Evolutionary conservation across 306 rosid genomes (phyloP).

Genomic region (Mimosa pudica): DNA sequence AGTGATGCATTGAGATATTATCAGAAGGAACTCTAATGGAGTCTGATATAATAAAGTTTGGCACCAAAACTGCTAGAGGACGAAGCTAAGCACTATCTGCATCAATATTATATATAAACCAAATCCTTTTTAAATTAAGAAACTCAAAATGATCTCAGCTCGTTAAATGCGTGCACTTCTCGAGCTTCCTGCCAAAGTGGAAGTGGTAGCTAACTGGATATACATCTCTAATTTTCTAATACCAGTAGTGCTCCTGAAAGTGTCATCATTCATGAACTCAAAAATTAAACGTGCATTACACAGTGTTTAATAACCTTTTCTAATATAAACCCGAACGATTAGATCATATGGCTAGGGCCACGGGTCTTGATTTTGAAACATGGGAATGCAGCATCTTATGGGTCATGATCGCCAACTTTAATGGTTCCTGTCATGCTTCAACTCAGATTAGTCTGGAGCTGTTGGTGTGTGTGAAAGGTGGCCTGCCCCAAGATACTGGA

Average conservation of each 20-base stretch:
- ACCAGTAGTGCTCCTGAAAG: slow-evolving; percentile 9
- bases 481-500: too few relatives aligned
- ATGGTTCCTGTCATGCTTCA: too few relatives aligned
- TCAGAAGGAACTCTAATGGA: slow-evolving; percentile 32
- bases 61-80: slow-evolving; percentile 16
- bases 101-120: slow-evolving; percentile 30
- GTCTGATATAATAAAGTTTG: slow-evolving; percentile 8
- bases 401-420: too few relatives aligned
- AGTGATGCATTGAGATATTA: slow-evolving; percentile 9
- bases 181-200: slow-evolving; percentile 15
- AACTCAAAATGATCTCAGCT: neutral
- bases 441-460: too few relatives aligned
- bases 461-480: too few relatives aligned
- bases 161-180: slow-evolving; percentile 28
- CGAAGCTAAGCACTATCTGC: slow-evolving; percentile 18
- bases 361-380: too few relatives aligned
- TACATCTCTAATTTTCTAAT: slow-evolving; percentile 12
- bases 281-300: slow-evolving; percentile 15
- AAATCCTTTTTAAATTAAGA: slow-evolving; percentile 19
- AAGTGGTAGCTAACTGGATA: slow-evolving; percentile 27
- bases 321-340: too few relatives aligned
- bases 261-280: slow-evolving; percentile 36
- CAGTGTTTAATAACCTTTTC: too few relatives aligned
- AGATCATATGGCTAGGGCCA: too few relatives aligned
- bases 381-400: too few relatives aligned